phyloP scores from a whole-genome alignment of 495 filamentous ascomycete genomes.

The Oidiodendron maius region DNA sequence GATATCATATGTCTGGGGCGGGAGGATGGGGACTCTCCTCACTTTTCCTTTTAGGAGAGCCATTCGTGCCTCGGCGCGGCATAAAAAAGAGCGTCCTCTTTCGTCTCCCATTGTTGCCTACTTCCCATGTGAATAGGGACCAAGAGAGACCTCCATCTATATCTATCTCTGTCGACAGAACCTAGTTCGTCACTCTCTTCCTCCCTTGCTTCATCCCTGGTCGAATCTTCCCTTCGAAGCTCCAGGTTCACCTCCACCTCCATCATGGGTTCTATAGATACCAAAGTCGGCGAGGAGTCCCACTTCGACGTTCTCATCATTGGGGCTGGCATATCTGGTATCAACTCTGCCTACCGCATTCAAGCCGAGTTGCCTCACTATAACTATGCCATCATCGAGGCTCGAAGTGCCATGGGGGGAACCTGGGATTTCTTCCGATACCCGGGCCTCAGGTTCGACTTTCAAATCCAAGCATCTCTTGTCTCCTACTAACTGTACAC shows the following conservation, averaged over 20 bases:
- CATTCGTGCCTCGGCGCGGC: too few species aligned
- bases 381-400: slow-evolving; percentile 57
- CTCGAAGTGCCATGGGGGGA: slow-evolving; percentile 53
- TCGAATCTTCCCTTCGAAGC: too few species aligned
- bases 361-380: slow-evolving; percentile 51
- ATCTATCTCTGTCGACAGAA: too few species aligned
- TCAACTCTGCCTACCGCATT: slow-evolving; percentile 68
- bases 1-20: too few species aligned
- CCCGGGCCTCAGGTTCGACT: slow-evolving; percentile 48
- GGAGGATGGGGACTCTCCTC: too few species aligned
- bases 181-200: too few species aligned
- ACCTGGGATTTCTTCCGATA: slow-evolving; percentile 73
- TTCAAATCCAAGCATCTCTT: neutral
- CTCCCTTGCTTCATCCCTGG: too few species aligned
- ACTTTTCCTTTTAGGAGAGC: too few species aligned
- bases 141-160: too few species aligned
- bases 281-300: neutral
- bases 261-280: neutral
- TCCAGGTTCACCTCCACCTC: neutral
- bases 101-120: too few species aligned
- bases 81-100: too few species aligned
- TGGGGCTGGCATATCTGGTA: slow-evolving; percentile 70
- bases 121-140: too few species aligned
- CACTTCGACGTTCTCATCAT: slow-evolving; percentile 61
- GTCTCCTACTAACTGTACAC: neutral